Evolutionary conservation across 768 basidiomycete species (phyloP).

Genomic region (Tulasnella sp.): DNA sequence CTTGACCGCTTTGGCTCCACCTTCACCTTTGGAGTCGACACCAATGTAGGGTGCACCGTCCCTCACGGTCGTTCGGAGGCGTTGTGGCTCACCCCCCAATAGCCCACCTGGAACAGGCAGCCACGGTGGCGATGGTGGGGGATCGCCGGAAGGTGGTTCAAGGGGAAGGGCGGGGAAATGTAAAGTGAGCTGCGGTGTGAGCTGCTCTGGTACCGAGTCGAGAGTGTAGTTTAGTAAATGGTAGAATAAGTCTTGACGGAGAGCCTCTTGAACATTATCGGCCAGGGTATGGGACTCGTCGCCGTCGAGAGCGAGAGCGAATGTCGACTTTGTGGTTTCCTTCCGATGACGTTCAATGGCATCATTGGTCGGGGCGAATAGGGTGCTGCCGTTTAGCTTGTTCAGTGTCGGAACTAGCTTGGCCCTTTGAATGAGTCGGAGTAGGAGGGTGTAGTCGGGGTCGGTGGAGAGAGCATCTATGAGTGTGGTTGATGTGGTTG

Average conservation of each 20-base stretch:
- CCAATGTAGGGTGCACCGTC: slow-evolving; percentile 47
- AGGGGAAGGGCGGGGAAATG: slow-evolving; percentile 61
- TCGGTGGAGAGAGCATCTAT: slow-evolving; percentile 46
- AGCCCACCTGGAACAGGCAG: slow-evolving; percentile 77
- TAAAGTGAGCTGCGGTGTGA: slow-evolving; percentile 52
- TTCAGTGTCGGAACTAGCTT: slow-evolving; percentile 90
- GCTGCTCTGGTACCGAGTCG: slow-evolving; percentile 38
- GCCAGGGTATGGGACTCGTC: slow-evolving; percentile 39
- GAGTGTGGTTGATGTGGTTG: slow-evolving; percentile 45
- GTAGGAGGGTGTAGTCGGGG: slow-evolving; percentile 33
- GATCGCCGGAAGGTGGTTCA: slow-evolving; percentile 61
- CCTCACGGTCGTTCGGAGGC: slow-evolving; percentile 58
- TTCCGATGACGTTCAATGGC: slow-evolving; percentile 58
- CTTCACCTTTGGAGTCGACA: slow-evolving; percentile 74
- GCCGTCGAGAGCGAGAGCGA: slow-evolving; percentile 42
- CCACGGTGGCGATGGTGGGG: slow-evolving; percentile 79
- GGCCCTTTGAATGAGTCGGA: slow-evolving; percentile 74
- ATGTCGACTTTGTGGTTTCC: slow-evolving; percentile 39
- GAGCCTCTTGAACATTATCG: slow-evolving; percentile 78
- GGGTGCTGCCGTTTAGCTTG: slow-evolving; percentile 70
- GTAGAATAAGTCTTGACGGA: slow-evolving; percentile 91
- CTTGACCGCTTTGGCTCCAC: slow-evolving; percentile 64
- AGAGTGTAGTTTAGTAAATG: slow-evolving; percentile 85
- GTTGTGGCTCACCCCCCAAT: slow-evolving; percentile 76
- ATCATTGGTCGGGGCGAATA: slow-evolving; percentile 95